Base-by-base conservation (phyloP, 139 green algal species). In the Volvox africanus region DNA sequence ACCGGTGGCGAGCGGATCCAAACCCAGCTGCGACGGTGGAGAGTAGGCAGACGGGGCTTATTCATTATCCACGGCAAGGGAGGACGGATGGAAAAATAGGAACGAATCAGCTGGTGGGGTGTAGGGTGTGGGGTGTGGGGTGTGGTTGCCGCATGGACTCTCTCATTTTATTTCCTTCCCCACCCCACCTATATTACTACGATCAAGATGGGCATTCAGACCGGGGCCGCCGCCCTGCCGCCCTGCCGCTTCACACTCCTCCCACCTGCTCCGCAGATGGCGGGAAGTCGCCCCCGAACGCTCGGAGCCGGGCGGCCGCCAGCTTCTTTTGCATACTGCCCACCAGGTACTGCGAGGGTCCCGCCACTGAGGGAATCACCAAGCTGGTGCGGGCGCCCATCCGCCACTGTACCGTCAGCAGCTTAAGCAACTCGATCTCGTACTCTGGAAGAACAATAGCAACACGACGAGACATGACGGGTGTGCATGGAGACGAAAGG, bases 401-500 rank as follows among this genome's bases (percentile, higher is more conserved):
- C 5, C 67, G 67, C 84, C 84, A 89, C 5, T 77, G 32, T 22
- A 30, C 11, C 36, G 84, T 89, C 32, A 89, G 84, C 35, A 89
- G 67, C 68, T 89, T 89, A 9, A 89, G 84, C 35, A 89, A 37
- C 68, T 89, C 84, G 32, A 69, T 61, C 84, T 89, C 84, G 84
- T 89, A 89, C 84, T 89, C 84, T 89, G 68, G 11, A 26, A 36
- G 65, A 30, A 55, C 44, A n/a, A n/a, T n/a, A n/a, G n/a, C 44
- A 55, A 9, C 5, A 55, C 9, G 44, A 55, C 5, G 12, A 13
- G 14, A 35, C 71, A 32, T 16, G 24, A 30, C 21, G 21, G 71
- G 14, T 33, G 71, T 79, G 71, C 21, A 79, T 9, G 73, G 22
- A 36, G 73, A 32, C n/a, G 73, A 33, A 22, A 22, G 73, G 76